These are phyloP conservation scores for Eragrostis nindensis DNA, from an alignment of 176 grass and related monocot species.

Conservation along the genomic window DNA sequence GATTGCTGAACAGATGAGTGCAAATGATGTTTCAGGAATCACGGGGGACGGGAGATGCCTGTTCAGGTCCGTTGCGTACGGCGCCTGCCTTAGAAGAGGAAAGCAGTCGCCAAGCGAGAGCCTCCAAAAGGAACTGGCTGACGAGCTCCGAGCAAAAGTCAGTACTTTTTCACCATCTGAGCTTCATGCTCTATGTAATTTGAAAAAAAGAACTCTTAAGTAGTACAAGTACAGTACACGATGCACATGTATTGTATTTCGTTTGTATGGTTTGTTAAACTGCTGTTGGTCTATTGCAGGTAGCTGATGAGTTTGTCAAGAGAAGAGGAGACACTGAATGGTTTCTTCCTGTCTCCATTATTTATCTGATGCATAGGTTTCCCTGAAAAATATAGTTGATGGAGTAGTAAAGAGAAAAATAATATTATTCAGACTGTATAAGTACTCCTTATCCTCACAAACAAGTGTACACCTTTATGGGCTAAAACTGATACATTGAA, in stretches of 20 bases:
- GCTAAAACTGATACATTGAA: neutral
- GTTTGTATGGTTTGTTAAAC: neutral
- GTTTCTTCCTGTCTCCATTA: constrained; percentile 44
- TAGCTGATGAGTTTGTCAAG: constrained; percentile 90
- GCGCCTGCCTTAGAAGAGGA: constrained; percentile 65
- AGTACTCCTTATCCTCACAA: neutral
- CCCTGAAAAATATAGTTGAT: neutral
- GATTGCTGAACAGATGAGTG: neutral
- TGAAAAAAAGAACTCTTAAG: constrained; percentile 6
- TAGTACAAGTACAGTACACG: neutral
- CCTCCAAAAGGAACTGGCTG: constrained; percentile 82
- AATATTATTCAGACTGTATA: no score
- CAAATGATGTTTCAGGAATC: constrained; percentile 74
- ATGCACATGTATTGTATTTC: neutral
- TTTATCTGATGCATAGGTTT: neutral
- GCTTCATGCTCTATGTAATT: constrained; percentile 8
- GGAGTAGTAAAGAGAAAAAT: neutral
- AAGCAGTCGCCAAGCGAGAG: constrained; percentile 78
- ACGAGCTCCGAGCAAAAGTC: constrained; percentile 92
- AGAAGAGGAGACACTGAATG: constrained; percentile 89
- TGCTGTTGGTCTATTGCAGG: constrained; percentile 46
- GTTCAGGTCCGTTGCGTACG: constrained; percentile 82
- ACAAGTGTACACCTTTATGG: neutral
- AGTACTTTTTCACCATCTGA: neutral
- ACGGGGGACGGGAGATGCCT: constrained; percentile 90